Percentiles rank a stretch among this genome's conserved stretches.
Conservation (phyloP, 805 yeast species). For the Kazachstania bromeliacearum region DNA sequence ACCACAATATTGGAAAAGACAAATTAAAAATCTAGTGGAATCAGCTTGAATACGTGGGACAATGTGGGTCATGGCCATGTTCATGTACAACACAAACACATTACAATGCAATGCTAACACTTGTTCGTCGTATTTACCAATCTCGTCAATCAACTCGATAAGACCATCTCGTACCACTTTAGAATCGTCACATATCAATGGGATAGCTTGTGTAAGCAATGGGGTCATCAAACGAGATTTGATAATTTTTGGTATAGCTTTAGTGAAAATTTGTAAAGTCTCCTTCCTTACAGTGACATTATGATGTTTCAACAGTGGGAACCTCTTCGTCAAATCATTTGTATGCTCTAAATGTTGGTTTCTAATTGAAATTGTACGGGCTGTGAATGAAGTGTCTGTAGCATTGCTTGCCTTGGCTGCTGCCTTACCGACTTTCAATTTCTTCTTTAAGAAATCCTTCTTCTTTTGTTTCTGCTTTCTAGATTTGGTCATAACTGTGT, state of each 20-base stretch:
- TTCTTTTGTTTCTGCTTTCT: slow-evolving; percentile 33
- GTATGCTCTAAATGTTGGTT: slow-evolving; percentile 30
- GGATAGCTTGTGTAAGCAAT: slow-evolving; percentile 23
- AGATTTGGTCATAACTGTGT: slow-evolving; percentile 28
- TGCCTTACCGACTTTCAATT: slow-evolving; percentile 82
- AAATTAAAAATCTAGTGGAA: slow-evolving; percentile 56
- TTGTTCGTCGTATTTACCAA: slow-evolving; percentile 42
- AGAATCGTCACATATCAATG: slow-evolving; percentile 46
- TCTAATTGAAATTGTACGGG: slow-evolving; percentile 37
- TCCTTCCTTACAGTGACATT: slow-evolving; percentile 62
- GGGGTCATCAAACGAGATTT: slow-evolving; percentile 24
- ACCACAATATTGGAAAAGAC: slow-evolving; percentile 47
- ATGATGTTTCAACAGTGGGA: slow-evolving; percentile 70
- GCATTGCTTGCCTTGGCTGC: slow-evolving; percentile 60
- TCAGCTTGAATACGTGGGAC: slow-evolving; percentile 65
- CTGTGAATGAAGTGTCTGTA: slow-evolving; percentile 79
- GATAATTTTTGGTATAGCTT: slow-evolving; percentile 40
- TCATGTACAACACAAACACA: slow-evolving; percentile 59
- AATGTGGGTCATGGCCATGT: slow-evolving; percentile 91
- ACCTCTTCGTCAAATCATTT: slow-evolving; percentile 45
- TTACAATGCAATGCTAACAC: slow-evolving; percentile 53
- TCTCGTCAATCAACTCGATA: slow-evolving; percentile 37
- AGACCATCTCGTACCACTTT: slow-evolving; percentile 53
- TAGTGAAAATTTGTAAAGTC: slow-evolving; percentile 46
- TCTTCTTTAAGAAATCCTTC: slow-evolving; percentile 49